A percentile compares a stretch with the other conserved stretches of the same genome.
These are phyloP conservation scores for Venturia aucupariae DNA, from an alignment of 2,329 filamentous ascomycete genomes.

Conservation along the genomic window DNA sequence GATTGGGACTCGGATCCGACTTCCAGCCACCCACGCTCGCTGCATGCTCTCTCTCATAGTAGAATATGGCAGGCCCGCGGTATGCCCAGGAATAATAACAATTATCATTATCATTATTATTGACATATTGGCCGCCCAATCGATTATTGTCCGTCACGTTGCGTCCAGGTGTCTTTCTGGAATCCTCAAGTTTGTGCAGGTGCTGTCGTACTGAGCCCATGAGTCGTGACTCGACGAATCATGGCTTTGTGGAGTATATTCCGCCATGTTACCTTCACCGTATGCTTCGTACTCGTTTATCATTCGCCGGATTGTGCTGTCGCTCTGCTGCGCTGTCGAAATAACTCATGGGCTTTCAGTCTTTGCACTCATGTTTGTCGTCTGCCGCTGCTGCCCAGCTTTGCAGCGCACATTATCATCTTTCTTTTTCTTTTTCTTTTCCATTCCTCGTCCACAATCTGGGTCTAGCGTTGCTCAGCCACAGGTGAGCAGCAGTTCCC, in stretches of 20 bases:
- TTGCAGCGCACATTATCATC: background rate
- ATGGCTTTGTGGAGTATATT: background rate
- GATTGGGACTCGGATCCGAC: slow-evolving; percentile 4
- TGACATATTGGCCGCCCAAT: slow-evolving; percentile 2
- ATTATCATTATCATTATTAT: no score
- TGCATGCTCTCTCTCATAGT: background rate
- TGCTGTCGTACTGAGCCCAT: background rate
- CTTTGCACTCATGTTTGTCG: no score
- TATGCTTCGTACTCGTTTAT: background rate
- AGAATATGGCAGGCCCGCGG: background rate
- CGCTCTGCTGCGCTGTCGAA: background rate
- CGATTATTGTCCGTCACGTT: background rate
- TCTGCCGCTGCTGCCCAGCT: no score
- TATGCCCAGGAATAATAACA: background rate
- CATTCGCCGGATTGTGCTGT: no score
- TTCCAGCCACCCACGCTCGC: slow-evolving; percentile 2
- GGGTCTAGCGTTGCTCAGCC: background rate
- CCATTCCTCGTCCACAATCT: background rate
- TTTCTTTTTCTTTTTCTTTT: background rate
- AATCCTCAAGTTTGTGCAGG: background rate
- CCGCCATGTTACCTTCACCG: background rate
- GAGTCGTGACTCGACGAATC: background rate
- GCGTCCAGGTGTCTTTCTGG: background rate
- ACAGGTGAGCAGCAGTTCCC: background rate
- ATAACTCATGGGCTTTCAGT: background rate